Conservation (phyloP, 2,329 filamentous ascomycete genomes). For the Pyrenophora graminea region DNA sequence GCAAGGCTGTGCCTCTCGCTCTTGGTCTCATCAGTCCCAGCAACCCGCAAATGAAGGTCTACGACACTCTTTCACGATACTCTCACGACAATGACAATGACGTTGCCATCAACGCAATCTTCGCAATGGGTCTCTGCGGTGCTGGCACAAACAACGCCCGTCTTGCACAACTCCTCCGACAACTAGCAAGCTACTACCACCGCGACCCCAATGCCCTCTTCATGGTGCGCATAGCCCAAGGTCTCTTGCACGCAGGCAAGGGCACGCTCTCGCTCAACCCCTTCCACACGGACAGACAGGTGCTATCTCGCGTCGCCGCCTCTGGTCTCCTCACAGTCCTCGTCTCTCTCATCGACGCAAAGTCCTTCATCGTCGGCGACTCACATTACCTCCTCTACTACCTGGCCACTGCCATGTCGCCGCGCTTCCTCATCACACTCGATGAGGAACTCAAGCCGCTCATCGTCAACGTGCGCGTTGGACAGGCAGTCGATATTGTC, state of each 20-base stretch:
- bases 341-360: slow-evolving; percentile 92
- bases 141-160: slow-evolving; percentile 98
- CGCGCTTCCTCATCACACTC: slow-evolving; percentile 92
- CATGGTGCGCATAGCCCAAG: slow-evolving; percentile 98
- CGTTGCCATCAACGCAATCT: slow-evolving; percentile 97
- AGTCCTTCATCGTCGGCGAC: slow-evolving; percentile 74
- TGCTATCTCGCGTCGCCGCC: slow-evolving; percentile 87
- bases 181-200: slow-evolving; percentile 97
- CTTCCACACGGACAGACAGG: slow-evolving; percentile 98
- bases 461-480: slow-evolving; percentile 93
- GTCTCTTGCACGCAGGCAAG: slow-evolving; percentile 98
- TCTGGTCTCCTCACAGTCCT: slow-evolving; percentile 88
- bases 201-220: slow-evolving; percentile 94
- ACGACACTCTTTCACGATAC: slow-evolving; percentile 96
- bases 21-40: slow-evolving; percentile 97
- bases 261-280: slow-evolving; percentile 93
- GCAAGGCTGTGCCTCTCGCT: slow-evolving; percentile 90
- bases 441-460: slow-evolving; percentile 93
- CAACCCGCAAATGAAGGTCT: slow-evolving; percentile 99
- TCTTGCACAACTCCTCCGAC: slow-evolving; percentile 88
- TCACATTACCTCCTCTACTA: slow-evolving; percentile 96
- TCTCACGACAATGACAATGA: slow-evolving; percentile 99
- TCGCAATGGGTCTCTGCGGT: slow-evolving; percentile 96
- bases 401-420: slow-evolving; percentile 94
- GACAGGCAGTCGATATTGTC: slow-evolving; percentile 97